Base-by-base conservation (phyloP, 108 stramenopile genomes). In the Pseudonitzschia pungens region DNA sequence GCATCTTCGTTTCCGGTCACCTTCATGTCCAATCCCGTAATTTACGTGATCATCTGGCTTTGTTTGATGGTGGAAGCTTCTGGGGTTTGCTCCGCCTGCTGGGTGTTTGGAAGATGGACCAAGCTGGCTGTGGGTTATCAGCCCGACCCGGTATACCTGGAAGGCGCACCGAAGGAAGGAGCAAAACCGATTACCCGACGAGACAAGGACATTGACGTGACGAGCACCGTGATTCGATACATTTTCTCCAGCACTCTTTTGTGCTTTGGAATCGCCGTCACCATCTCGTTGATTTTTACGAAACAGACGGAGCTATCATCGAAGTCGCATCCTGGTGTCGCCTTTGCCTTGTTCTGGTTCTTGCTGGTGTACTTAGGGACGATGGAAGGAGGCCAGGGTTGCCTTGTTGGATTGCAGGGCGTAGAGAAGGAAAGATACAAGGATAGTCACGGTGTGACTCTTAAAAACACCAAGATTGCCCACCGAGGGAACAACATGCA, bases 401-500 rank as follows among this genome's bases (percentile, higher is more conserved):
- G 63, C 29, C 69, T 80, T 24, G 75, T 80, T 58, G 79, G 79
- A 7, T 73, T 80, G 20, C 69, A 68, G 51, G 18, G 33, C 0
- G 40, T 75, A 41, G 40, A 75, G 0, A 70, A 24, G 73, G 28
- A 70, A 4, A 24, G 14, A 50, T 87, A 87, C 69, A 71, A 36
- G 12, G 74, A 77, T 7, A 73, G 65, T 14, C 89, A 90, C 45
- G 81, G 84, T 0, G 58, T 63, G 14, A 56, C 89, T 3, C 74
- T 62, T 56, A 77, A 76, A 53, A 68, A 64, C 20, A 87, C 82
- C 7, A 56, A 43, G 22, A 28, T 90, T 24, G 75, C 72, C 10
- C 76, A 87, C 70, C 40, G 82, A 54, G 90, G 90, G 12, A 77
- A 91, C 70, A 88, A 91, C 68, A 68, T 91, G 75, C 80, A 91